Percentiles rank a stretch among this genome's conserved stretches.
Conservation (phyloP, 2,329 filamentous ascomycete species). For the Pseudopithomyces chartarum region DNA sequence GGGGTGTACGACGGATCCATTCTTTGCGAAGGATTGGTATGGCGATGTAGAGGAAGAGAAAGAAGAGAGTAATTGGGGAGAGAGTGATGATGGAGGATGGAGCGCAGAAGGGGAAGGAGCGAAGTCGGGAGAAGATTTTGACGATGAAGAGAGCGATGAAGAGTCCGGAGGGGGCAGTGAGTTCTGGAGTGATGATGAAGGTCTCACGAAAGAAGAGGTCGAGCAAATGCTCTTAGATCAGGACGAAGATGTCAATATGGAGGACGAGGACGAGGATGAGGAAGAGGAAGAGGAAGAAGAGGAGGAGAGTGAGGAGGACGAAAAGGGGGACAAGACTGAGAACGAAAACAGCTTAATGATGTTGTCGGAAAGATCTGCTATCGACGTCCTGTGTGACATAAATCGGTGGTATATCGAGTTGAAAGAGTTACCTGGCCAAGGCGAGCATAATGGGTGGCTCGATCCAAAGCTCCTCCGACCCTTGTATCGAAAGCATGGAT, state of each 20-base stretch:
- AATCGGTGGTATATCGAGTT: constrained; percentile 13
- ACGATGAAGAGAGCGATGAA: not conserved
- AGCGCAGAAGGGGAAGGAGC: not conserved
- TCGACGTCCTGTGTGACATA: constrained; percentile 22
- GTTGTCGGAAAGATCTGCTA: constrained; percentile 15
- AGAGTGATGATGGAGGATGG: not conserved
- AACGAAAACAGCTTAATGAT: constrained; percentile 18
- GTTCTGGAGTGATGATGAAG: constrained; percentile 3
- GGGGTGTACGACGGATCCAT: not conserved
- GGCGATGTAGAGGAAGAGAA: not conserved
- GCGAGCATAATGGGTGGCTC: not conserved
- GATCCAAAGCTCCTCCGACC: not conserved
- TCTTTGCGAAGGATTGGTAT: not conserved
- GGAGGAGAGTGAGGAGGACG: constrained; percentile 9
- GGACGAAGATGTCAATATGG: not conserved
- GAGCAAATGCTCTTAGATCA: not conserved
- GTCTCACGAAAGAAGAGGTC: not conserved
- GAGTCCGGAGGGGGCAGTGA: not conserved
- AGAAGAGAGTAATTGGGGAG: constrained; percentile 2
- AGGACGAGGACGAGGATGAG: constrained; percentile 6
- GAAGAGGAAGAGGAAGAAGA: constrained; percentile 16
- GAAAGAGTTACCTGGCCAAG: constrained; percentile 16
- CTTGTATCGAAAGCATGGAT: constrained; percentile 15
- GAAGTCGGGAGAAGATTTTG: too few species aligned
- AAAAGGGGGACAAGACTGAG: not conserved